phyloP scores from a whole-genome alignment of 352 stramenopile species.

The Aphanomyces invadans region DNA sequence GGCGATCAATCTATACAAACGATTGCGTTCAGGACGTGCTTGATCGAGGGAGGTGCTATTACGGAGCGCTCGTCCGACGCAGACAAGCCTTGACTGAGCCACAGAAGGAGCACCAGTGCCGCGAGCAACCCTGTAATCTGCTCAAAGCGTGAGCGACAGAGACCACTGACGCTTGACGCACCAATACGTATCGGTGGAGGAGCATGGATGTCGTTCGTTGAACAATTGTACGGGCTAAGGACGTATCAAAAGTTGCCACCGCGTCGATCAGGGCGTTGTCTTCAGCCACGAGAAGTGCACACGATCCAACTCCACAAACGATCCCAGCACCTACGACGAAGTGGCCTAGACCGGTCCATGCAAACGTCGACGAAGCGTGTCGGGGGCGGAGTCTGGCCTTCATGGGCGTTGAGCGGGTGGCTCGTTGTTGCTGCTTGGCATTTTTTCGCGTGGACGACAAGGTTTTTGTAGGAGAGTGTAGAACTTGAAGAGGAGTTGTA shows the following conservation, averaged over 20 bases:
- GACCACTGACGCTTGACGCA: too few species aligned
- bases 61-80: background rate
- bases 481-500: background rate
- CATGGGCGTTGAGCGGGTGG: background rate
- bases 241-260: background rate
- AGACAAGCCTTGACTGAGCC: background rate
- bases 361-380: background rate
- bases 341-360: background rate
- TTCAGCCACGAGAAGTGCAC: background rate
- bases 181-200: background rate
- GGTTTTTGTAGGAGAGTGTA: background rate
- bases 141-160: background rate
- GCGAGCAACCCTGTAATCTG: background rate
- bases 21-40: background rate
- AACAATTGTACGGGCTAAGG: background rate
- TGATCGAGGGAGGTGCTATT: background rate
- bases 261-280: background rate
- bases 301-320: background rate
- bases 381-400: conserved; percentile 4
- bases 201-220: background rate
- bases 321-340: background rate
- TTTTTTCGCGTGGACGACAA: background rate
- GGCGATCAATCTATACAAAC: conserved; percentile 4
- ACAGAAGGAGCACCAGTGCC: background rate
- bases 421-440: background rate